Evolutionary conservation across 1,284 basidiomycete species (phyloP).

Genomic region (Ganoderma lingzhi): DNA sequence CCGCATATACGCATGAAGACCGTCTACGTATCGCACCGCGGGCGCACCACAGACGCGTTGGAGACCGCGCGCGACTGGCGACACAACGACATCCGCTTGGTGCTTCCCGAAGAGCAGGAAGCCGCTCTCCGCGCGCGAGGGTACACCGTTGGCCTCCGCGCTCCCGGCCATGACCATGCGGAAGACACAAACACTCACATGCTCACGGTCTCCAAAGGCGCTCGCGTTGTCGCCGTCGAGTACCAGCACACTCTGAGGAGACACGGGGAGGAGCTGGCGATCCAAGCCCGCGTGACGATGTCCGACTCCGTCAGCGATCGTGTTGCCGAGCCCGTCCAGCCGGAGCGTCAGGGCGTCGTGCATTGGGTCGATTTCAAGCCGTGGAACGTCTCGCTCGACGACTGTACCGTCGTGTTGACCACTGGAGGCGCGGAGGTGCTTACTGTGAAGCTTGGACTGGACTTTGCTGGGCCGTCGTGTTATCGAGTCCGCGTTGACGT

Average conservation of each 20-base stretch:
- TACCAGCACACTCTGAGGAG: background rate
- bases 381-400: too few species aligned
- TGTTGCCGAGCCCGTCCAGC: too few species aligned
- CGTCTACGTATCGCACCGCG: background rate
- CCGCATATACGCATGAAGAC: background rate
- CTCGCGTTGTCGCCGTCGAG: background rate
- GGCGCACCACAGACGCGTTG: background rate
- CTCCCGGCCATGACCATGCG: background rate
- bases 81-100: background rate
- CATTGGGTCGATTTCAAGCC: too few species aligned
- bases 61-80: background rate
- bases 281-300: background rate
- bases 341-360: too few species aligned
- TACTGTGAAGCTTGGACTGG: too few species aligned
- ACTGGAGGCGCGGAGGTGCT: too few species aligned
- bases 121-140: background rate
- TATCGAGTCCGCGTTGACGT: too few species aligned
- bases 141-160: background rate
- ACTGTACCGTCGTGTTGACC: too few species aligned
- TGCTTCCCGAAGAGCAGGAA: background rate
- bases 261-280: background rate
- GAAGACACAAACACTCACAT: background rate
- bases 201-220: background rate
- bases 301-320: too few species aligned
- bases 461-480: too few species aligned